phyloP scores from a whole-genome alignment of 805 yeast genomes.

The Saccharomycopsis malanga region DNA sequence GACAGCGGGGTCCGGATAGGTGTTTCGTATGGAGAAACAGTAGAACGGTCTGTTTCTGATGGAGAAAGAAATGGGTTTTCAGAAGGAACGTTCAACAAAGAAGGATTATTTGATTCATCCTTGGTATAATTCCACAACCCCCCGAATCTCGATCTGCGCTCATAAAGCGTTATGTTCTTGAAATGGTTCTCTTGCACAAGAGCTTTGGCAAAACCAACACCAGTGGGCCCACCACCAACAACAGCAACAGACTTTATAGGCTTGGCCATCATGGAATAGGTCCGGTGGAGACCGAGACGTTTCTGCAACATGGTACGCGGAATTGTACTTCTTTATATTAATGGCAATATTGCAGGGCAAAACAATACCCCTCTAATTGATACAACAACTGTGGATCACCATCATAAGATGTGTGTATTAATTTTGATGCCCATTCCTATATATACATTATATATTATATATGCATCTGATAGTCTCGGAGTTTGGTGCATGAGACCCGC shows the following conservation, averaged over 20 bases:
- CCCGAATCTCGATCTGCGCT: conserved; percentile 53
- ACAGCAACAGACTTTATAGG: conserved; percentile 40
- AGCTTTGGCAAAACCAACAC: conserved; percentile 60
- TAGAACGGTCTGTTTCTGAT: conserved; percentile 25
- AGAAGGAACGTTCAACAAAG: conserved; percentile 27
- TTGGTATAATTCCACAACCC: conserved; percentile 69
- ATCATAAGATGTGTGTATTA: too few relatives aligned
- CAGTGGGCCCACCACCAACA: conserved; percentile 76
- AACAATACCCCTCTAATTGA: too few relatives aligned
- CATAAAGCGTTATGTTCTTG: conserved; percentile 46
- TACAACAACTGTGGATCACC: too few relatives aligned
- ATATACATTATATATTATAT: too few relatives aligned
- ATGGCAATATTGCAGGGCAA: too few relatives aligned
- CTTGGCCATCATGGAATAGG: not conserved
- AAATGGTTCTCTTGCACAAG: conserved; percentile 44
- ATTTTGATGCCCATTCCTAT: too few relatives aligned
- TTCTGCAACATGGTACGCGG: too few relatives aligned
- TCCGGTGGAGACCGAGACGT: too few relatives aligned
- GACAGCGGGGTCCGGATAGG: not conserved
- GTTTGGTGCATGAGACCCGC: not conserved
- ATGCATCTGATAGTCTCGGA: not conserved
- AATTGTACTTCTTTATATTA: too few relatives aligned
- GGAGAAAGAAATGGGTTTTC: conserved; percentile 27
- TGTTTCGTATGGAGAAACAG: conserved; percentile 14
- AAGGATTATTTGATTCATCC: not conserved